Base-by-base conservation (phyloP, 305 asterid species). In the Withania somnifera region DNA sequence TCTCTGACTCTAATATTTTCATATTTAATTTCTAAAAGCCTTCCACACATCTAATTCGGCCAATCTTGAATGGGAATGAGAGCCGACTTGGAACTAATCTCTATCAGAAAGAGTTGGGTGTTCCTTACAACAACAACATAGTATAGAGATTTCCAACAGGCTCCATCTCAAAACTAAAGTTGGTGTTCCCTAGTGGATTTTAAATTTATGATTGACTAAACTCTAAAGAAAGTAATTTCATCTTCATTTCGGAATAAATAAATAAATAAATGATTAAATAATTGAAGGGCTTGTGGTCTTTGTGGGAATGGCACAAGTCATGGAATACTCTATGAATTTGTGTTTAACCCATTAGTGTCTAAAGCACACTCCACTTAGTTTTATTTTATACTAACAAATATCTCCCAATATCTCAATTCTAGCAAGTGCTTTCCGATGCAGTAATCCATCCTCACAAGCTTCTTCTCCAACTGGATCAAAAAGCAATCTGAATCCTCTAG, bases 291-390 rank as follows among this genome's bases (percentile, higher is more conserved):
- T 81, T 82, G 87, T 82, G 89, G 90, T 45, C 20, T 69, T 77
- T 69, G 85, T 86, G 88, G 84, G 83, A 83, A 79, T 77, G 81
- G 84, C 87, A 86, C 89, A 88, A 85, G 82, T 53, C 84, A 19
- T 53, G 47, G 57, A 58, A 57, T 85, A 80, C 56, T 82, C 2
- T 82, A 83, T 68, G 77, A 64, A 63, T 51, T 60, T 38, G 57
- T 5, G 14, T 34, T 42, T 58, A 75, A 83, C 78, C 82, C n/a
- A n/a, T 60, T 50, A 54, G 84, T 84, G 87, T 81, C 83, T 81
- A 81, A 75, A 84, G 34, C 88, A 86, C 85, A 73, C 80, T 80
- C 50, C 61, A 57, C 56, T 80, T 45, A 79, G 73, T 85, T 86
- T 17, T 76, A 82, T 69, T 20, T 24, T 40, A 22, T 50, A 24